phyloP scores from a whole-genome alignment of 1,284 basidiomycete genomes.

The Mycosarcoma maydis region DNA sequence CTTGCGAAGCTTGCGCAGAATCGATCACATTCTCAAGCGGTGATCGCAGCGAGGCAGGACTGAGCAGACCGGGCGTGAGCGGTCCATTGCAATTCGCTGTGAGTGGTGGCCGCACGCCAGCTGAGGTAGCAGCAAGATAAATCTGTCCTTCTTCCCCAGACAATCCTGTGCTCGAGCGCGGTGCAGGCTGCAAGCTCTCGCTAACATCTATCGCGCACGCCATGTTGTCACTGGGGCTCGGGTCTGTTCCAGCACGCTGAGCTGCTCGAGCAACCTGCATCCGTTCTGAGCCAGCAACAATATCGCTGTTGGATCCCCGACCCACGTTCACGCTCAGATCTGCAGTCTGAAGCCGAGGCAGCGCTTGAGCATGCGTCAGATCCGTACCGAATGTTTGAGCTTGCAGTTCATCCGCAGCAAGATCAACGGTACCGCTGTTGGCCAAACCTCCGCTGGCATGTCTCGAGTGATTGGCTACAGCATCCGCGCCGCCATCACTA shows the following conservation, averaged over 20 bases:
- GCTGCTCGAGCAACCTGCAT: not conserved
- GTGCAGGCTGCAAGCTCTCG: not conserved
- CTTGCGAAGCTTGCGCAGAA: conserved; percentile 40
- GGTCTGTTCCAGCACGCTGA: conserved; percentile 24
- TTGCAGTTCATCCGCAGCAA: not conserved
- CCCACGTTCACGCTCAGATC: not conserved
- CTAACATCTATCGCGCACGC: not conserved
- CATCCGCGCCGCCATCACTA: conserved; percentile 6
- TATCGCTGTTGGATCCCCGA: conserved; percentile 15
- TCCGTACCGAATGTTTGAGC: not conserved
- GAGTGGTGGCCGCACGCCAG: conserved; percentile 13
- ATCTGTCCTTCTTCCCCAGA: conserved; percentile 26
- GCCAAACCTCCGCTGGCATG: conserved; percentile 4
- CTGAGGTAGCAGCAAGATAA: conserved; percentile 31
- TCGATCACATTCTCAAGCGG: conserved; percentile 33
- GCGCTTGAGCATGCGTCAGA: not conserved
- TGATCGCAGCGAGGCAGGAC: conserved; percentile 25
- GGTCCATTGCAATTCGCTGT: conserved; percentile 13
- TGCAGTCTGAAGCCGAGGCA: conserved; percentile 20
- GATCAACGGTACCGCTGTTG: not conserved
- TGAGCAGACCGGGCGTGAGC: conserved; percentile 23
- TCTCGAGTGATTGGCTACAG: conserved; percentile 1
- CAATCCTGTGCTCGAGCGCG: conserved; percentile 17
- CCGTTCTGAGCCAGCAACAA: conserved; percentile 11
- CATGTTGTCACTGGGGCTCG: conserved; percentile 4